Evolutionary conservation across 2,329 filamentous ascomycete genomes (phyloP), one percentile per base, ranked within the genome.

Genomic region (Ceratocystiopsis brevicomis): DNA sequence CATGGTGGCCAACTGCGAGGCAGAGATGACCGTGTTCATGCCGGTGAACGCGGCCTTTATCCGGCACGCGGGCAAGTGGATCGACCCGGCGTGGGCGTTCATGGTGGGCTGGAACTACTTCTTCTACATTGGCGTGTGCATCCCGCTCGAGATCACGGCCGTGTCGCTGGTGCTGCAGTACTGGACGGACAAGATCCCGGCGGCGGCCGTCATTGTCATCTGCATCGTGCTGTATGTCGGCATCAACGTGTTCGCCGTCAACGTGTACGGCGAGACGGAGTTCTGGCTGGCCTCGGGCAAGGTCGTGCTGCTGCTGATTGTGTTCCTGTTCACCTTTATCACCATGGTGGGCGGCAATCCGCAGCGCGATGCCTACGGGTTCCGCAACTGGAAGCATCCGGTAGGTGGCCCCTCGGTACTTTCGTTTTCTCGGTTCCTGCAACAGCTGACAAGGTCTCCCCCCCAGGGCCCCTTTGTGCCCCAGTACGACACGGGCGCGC

Each of bases 31-130:
- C 30, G 64, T 66, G 35, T 69, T 69, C 48, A 73, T 76, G 64
- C 76, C 76, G 19, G 66, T 80, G 39, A 68, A 65, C 37, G 74
- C 74, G 48, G 71, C 70, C 2, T 79, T 78, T 53, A 69, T 80
- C 49, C 72, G 76, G 47, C 64, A 78, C 52, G 73, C 73, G 4
- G 73, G 74, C 25, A 63, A 73, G 50, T 80, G 73, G 70, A 71
- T 73, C 12, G 76, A 80, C 54, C 73, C 78, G n/a, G 65, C 75
- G 11, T 61, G 73, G 17, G 74, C 74, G 32, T 78, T 79, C 52
- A 66, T 65, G 54, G 62, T 57, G 14, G 61, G 60, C 18, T 63
- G 59, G 59, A 63, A 63, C 48, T 64, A 63, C 50, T 64, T 63
- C 44, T 51, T 63, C 17, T 63, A 61, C 50, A 59, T 63, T 44